These are phyloP conservation scores for Grosmannia huntii DNA, from an alignment of 2,329 filamentous ascomycete genomes.

Conservation along the genomic window DNA sequence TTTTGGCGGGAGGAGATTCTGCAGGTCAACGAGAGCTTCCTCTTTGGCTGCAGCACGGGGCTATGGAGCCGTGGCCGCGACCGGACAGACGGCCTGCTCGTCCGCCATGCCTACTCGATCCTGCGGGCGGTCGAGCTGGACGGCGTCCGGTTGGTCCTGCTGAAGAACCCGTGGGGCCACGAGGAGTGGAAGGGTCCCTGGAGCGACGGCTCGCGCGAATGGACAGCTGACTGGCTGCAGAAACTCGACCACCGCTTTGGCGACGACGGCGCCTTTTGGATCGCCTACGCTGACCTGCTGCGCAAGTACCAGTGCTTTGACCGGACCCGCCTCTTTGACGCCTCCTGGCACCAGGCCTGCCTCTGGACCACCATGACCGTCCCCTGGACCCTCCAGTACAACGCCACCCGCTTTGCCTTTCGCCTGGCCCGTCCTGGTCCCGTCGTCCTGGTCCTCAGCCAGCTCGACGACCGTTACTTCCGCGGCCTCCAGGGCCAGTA, in stretches of 20 bases:
- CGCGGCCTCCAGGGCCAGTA: constrained; percentile 49
- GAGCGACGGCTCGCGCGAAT: constrained; percentile 48
- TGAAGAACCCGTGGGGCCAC: constrained; percentile 47
- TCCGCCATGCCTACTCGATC: constrained; percentile 48
- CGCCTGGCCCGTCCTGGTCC: constrained; percentile 42
- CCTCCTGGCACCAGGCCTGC: constrained; percentile 44
- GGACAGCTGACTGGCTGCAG: constrained; percentile 43
- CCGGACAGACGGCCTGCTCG: constrained; percentile 47
- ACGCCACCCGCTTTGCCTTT: constrained; percentile 47
- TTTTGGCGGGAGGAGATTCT: constrained; percentile 77
- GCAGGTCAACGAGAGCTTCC: constrained; percentile 68
- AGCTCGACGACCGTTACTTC: constrained; percentile 51
- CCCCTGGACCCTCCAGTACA: constrained; percentile 48
- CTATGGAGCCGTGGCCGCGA: constrained; percentile 41
- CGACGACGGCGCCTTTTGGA: constrained; percentile 52
- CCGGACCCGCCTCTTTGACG: constrained; percentile 48
- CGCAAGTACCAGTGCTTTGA: constrained; percentile 50
- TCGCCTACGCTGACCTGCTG: constrained; percentile 48
- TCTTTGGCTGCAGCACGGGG: constrained; percentile 59
- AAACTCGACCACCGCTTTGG: constrained; percentile 48
- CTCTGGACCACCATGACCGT: constrained; percentile 51
- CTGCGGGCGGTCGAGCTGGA: constrained; percentile 38
- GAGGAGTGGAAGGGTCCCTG: constrained; percentile 49
- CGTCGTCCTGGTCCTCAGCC: constrained; percentile 45
- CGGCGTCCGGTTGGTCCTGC: constrained; percentile 37